A percentile compares a stretch with the other conserved stretches of the same genome.
phyloP scores from a whole-genome alignment of 768 basidiomycete genomes.

The Tulasnella sp. region DNA sequence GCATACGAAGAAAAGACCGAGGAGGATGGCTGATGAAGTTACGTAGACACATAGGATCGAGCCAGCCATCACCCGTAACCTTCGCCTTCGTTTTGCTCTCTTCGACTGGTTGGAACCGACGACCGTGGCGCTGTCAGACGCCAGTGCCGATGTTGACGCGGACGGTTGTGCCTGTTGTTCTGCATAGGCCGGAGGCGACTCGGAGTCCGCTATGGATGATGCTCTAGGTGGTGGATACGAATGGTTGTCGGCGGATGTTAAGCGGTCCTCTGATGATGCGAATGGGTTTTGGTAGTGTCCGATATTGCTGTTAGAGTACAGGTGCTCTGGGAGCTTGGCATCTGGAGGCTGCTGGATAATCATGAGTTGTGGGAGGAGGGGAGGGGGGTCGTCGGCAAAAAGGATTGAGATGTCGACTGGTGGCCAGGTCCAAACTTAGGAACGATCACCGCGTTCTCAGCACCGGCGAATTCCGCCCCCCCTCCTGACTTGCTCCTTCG shows the following conservation, averaged over 20 bases:
- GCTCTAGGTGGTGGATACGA: slow-evolving; percentile 3
- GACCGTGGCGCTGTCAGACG: neutral
- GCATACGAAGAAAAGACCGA: slow-evolving; percentile 11
- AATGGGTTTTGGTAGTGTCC: slow-evolving; percentile 1
- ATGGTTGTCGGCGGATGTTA: neutral
- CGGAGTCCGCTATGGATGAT: neutral
- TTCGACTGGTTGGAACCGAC: neutral
- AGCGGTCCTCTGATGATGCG: slow-evolving; percentile 6
- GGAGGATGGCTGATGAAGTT: neutral
- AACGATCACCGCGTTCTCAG: neutral
- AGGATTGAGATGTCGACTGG: slow-evolving; percentile 2
- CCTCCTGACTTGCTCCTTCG: neutral
- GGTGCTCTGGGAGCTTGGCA: slow-evolving; percentile 10
- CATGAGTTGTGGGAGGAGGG: slow-evolving; percentile 1
- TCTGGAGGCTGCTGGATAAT: slow-evolving; percentile 14
- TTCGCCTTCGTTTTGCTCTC: slow-evolving; percentile 5
- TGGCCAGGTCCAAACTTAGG: neutral
- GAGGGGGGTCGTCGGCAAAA: neutral
- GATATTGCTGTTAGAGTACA: neutral
- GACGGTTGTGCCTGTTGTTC: neutral
- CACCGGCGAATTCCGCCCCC: neutral
- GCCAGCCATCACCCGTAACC: neutral
- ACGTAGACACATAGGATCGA: slow-evolving; percentile 2
- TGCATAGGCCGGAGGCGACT: slow-evolving; percentile 12
- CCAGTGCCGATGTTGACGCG: neutral